A percentile compares a stretch with the other conserved stretches of the same genome.
Conservation (phyloP, 2,329 filamentous ascomycete genomes). For the Tolypocladium pustulatum region DNA sequence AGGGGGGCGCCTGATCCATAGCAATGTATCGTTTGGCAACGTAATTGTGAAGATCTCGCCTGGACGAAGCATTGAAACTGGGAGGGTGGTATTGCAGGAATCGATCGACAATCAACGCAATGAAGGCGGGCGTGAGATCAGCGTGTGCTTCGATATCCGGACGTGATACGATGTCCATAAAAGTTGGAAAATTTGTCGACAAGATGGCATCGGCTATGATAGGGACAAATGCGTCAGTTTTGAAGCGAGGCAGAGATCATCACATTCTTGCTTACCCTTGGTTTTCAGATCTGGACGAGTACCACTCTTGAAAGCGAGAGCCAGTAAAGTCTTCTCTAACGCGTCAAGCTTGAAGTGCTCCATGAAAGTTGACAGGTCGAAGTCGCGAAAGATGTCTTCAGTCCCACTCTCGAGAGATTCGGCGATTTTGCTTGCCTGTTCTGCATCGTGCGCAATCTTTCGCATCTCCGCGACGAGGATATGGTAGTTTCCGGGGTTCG, state of each 20-base stretch:
- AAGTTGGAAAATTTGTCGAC: slow-evolving; percentile 65
- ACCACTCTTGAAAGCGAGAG: slow-evolving; percentile 79
- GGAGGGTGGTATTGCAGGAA: slow-evolving; percentile 80
- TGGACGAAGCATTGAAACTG: slow-evolving; percentile 68
- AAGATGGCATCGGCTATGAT: slow-evolving; percentile 75
- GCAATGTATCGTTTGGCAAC: slow-evolving; percentile 58
- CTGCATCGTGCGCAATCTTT: slow-evolving; percentile 69
- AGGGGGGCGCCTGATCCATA: slow-evolving; percentile 54
- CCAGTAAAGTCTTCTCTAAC: slow-evolving; percentile 76
- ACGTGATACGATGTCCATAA: slow-evolving; percentile 65
- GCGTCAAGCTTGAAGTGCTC: slow-evolving; percentile 92
- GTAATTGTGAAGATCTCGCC: slow-evolving; percentile 58
- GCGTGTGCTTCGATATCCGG: slow-evolving; percentile 53
- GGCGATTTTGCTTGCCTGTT: slow-evolving; percentile 83
- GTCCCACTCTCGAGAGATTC: slow-evolving; percentile 86
- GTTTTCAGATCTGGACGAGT: slow-evolving; percentile 71
- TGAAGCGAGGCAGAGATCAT: slow-evolving; percentile 14
- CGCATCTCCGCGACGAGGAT: slow-evolving; percentile 75
- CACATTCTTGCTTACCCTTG: slow-evolving; percentile 57
- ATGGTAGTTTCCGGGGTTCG: slow-evolving; percentile 73
- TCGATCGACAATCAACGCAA: slow-evolving; percentile 74
- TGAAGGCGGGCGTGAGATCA: slow-evolving; percentile 56
- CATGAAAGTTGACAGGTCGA: slow-evolving; percentile 91
- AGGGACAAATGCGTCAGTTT: slow-evolving; percentile 28
- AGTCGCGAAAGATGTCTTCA: slow-evolving; percentile 89